Conservation (phyloP, 176 grass and related monocot genomes). For the Luzula sylvatica region DNA sequence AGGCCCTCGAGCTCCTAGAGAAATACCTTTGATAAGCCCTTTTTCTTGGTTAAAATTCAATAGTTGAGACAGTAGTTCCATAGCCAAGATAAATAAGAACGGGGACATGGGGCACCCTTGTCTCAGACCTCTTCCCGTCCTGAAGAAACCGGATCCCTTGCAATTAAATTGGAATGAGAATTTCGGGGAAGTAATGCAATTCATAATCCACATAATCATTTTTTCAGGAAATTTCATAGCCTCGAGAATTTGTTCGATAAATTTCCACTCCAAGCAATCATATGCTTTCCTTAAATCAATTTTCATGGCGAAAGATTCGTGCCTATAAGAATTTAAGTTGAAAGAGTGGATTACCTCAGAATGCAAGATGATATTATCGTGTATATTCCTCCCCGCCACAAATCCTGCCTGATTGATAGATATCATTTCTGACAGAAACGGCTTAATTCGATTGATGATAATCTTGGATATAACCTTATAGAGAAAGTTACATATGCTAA, state of each 20-base stretch:
- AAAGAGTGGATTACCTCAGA: neutral
- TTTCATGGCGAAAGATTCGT: neutral
- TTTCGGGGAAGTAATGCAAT: neutral
- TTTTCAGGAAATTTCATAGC: neutral
- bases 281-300: neutral
- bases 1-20: neutral
- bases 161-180: neutral
- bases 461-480: neutral
- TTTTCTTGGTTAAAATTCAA: neutral
- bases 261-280: neutral
- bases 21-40: neutral
- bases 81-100: neutral
- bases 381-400: neutral
- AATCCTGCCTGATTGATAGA: neutral
- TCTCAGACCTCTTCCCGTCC: neutral
- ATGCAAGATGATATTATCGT: neutral
- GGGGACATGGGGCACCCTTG: neutral
- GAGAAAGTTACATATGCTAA: neutral
- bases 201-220: neutral
- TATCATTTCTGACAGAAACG: neutral
- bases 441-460: neutral
- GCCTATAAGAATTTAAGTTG: neutral
- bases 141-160: neutral
- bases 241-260: neutral
- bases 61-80: neutral